phyloP scores from a whole-genome alignment of 2,329 filamentous ascomycete species.

The Arthrocladium fulminans region DNA sequence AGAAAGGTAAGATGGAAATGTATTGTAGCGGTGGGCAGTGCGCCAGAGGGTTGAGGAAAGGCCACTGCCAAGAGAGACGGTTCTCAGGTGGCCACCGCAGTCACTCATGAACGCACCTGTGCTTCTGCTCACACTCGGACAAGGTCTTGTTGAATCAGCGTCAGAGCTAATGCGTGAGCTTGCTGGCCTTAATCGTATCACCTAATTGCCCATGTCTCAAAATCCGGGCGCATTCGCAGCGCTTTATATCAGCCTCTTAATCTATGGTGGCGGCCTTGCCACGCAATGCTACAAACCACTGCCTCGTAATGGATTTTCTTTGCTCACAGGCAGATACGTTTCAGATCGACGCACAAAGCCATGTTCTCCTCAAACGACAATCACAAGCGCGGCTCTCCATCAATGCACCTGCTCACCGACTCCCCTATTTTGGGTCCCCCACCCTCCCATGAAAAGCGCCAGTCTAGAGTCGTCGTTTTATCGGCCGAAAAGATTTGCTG shows the following conservation, averaged over 20 bases:
- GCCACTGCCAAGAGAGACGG: slow-evolving; percentile 8
- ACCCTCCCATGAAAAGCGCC: no score
- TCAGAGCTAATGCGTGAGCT: not conserved
- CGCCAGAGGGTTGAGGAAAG: not conserved
- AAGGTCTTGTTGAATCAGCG: not conserved
- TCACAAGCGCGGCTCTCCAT: not conserved
- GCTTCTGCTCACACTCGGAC: not conserved
- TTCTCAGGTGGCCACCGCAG: slow-evolving; percentile 3
- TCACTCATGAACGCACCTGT: slow-evolving; percentile 6
- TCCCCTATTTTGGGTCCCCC: not conserved
- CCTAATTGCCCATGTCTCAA: not conserved
- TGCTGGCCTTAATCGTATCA: slow-evolving; percentile 1
- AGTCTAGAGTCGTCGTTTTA: not conserved
- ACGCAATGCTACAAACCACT: slow-evolving; percentile 17
- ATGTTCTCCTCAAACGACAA: not conserved
- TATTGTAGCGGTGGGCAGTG: slow-evolving; percentile 21
- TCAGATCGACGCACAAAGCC: slow-evolving; percentile 1
- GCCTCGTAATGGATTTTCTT: slow-evolving; percentile 16
- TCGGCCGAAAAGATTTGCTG: slow-evolving; percentile 6
- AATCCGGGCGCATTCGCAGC: not conserved
- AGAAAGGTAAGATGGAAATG: slow-evolving; percentile 21
- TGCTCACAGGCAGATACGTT: slow-evolving; percentile 10
- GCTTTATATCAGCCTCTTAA: not conserved
- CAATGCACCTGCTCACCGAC: slow-evolving; percentile 4
- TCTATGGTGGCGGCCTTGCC: slow-evolving; percentile 13